A percentile compares a stretch with the other conserved stretches of the same genome.
Evolutionary conservation across 352 stramenopile species (phyloP).

Genomic region (Phytopythium oedochilum): DNA sequence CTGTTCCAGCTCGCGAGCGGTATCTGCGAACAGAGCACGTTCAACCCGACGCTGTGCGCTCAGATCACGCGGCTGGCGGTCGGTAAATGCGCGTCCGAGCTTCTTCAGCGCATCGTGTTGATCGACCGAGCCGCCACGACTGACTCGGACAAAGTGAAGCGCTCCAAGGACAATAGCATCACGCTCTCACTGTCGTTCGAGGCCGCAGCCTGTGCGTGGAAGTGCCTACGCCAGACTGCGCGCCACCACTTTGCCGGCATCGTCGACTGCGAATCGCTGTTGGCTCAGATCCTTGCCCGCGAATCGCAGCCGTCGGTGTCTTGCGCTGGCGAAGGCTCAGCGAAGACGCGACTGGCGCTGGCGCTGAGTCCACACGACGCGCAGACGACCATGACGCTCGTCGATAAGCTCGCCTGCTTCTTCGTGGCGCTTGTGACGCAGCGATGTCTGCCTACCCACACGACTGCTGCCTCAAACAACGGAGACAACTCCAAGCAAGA

Average conservation of each 20-base stretch:
- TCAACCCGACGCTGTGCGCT: background rate
- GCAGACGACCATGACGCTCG: background rate
- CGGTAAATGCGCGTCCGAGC: background rate
- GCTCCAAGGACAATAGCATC: background rate
- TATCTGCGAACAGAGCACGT: background rate
- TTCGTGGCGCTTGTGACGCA: background rate
- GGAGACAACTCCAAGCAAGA: background rate
- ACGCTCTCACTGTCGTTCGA: constrained; percentile 10
- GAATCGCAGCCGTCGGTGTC: background rate
- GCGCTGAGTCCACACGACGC: background rate
- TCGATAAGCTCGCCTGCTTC: background rate
- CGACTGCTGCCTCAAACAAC: background rate
- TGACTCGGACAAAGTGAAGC: constrained; percentile 11
- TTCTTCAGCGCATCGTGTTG: background rate
- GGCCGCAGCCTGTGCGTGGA: constrained; percentile 2
- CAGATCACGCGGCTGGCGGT: background rate
- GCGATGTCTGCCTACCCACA: background rate
- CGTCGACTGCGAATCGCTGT: constrained; percentile 8
- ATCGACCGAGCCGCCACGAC: background rate
- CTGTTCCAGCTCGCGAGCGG: background rate
- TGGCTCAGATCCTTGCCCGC: constrained; percentile 7
- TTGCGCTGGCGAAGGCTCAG: background rate
- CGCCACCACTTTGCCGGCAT: background rate
- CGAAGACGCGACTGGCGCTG: background rate
- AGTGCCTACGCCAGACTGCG: constrained; percentile 16